These are phyloP conservation scores for Petunia hybrid DNA, from an alignment of 305 asterid species.

Conservation along the genomic window DNA sequence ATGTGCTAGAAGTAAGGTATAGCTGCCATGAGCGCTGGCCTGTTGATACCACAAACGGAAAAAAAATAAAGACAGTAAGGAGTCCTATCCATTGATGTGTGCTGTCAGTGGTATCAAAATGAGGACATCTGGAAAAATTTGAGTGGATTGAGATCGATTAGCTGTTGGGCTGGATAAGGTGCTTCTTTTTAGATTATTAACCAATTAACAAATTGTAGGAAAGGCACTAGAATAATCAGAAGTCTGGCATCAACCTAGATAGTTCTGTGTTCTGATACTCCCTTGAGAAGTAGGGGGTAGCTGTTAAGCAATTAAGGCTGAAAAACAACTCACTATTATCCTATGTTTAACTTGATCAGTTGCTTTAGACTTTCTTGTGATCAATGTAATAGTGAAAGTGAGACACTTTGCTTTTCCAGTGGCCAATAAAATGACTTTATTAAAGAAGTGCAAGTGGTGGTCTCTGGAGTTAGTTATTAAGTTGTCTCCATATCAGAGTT, in stretches of 20 bases:
- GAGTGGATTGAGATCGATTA: too few species aligned
- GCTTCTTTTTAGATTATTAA: too few species aligned
- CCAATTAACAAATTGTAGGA: not conserved
- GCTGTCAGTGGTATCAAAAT: not conserved
- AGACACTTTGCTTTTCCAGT: conserved; percentile 9
- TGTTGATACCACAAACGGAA: not conserved
- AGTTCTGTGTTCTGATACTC: conserved; percentile 9
- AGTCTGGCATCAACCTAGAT: conserved; percentile 22
- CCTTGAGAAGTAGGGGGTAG: not conserved
- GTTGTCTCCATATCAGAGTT: not conserved
- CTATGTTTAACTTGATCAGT: conserved; percentile 12
- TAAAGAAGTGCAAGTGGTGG: conserved; percentile 14
- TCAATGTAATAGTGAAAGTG: conserved; percentile 12
- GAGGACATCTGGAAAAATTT: too few species aligned
- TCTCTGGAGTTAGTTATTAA: not conserved
- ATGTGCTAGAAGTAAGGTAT: conserved; percentile 8
- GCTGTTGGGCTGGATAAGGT: too few species aligned
- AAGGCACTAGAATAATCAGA: not conserved
- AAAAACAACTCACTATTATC: not conserved
- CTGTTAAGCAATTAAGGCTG: not conserved
- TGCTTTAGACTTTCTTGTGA: not conserved
- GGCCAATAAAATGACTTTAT: not conserved
- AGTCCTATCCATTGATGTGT: not conserved
- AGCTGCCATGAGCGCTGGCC: not conserved
- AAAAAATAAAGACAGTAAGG: not conserved